These are phyloP conservation scores for Nidula microcarpa DNA, from an alignment of 768 basidiomycete species.

Conservation along the genomic window DNA sequence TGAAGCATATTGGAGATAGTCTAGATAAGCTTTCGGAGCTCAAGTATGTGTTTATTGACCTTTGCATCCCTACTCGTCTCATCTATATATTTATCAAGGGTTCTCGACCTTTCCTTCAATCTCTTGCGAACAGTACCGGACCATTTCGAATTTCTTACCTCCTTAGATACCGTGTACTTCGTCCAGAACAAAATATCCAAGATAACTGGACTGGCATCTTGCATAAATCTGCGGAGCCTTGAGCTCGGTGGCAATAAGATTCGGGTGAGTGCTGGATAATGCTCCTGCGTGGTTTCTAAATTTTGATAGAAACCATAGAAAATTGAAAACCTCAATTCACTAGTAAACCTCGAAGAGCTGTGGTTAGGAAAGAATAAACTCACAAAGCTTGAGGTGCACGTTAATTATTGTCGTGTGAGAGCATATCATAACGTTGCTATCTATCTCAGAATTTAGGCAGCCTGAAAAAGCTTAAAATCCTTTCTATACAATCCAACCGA, in stretches of 20 bases:
- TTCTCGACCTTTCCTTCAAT: slow-evolving; percentile 95
- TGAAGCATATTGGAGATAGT: slow-evolving; percentile 71
- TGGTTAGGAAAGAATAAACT: slow-evolving; percentile 99
- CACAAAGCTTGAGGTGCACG: slow-evolving; percentile 71
- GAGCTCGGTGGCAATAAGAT: slow-evolving; percentile 95
- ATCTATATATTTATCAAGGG: slow-evolving; percentile 34
- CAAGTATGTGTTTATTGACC: slow-evolving; percentile 37
- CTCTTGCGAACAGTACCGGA: slow-evolving; percentile 72
- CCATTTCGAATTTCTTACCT: slow-evolving; percentile 49
- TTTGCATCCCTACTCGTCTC: background rate
- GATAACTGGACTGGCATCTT: slow-evolving; percentile 63
- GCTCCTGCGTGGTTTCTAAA: background rate
- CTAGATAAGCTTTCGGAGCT: slow-evolving; percentile 55
- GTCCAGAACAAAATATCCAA: slow-evolving; percentile 93
- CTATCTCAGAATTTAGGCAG: slow-evolving; percentile 57
- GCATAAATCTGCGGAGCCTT: slow-evolving; percentile 64
- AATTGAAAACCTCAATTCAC: slow-evolving; percentile 81
- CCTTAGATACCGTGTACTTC: slow-evolving; percentile 81
- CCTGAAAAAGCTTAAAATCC: slow-evolving; percentile 73
- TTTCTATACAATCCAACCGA: slow-evolving; percentile 93
- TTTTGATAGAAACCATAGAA: slow-evolving; percentile 39
- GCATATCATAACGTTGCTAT: slow-evolving; percentile 1
- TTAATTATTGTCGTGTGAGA: background rate
- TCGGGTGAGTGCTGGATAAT: slow-evolving; percentile 49
- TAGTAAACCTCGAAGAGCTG: slow-evolving; percentile 84